Evolutionary conservation across 1,139 yeast genomes (phyloP), one percentile per base, ranked within the genome.

Genomic region (Protomyces macrosporus): DNA sequence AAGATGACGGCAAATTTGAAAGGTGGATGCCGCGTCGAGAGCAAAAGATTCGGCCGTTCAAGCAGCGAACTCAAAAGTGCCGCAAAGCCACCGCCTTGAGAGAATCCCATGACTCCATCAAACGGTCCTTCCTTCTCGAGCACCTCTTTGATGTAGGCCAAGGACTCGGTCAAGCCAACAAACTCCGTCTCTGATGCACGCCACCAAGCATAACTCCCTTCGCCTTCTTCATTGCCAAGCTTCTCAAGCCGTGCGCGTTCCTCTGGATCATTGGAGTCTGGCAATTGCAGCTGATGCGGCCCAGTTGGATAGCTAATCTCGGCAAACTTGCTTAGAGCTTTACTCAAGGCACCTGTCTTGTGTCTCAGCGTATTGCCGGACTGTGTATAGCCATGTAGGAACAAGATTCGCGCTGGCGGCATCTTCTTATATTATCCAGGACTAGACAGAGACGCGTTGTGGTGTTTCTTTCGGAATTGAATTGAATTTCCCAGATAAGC

Each of bases 51-150:
- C 53, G 65, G 62, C 4, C 62, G 51, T 35, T 55, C 65, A 33
- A 65, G 53, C 50, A 61, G 34, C 3, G 65, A 57, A 2, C 61
- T 52, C 16, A 65, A 53, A 5, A 54, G 53, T 30, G 77, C 84
- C 0, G 95, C 83, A 72, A 93, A 77, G 3, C 95, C 96, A 0
- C 97, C 95, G 68, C 98, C 98, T 74, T 93, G 98, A 23, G 95
- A 86, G 73, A 91, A 93, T 2, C 97, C 98, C 64, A 93, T 76
- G 36, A 91, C 79, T 2, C 97, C 98, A 64, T 85, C 86, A 71
- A 86, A 90, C 0, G 98, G 98, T 0, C 98, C 98, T 68, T 90
- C 79, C 66, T 79, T 76, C 55, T 79, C 77, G 68, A 89, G 84
- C 65, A 85, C 79, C n/a, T 59, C 56, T n/a, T 54, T 51, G 39